Percentiles rank a stretch among this genome's conserved stretches.
These are phyloP conservation scores for Hypoxylon lienhwacheense DNA, from an alignment of 495 filamentous ascomycete species.

Conservation along the genomic window DNA sequence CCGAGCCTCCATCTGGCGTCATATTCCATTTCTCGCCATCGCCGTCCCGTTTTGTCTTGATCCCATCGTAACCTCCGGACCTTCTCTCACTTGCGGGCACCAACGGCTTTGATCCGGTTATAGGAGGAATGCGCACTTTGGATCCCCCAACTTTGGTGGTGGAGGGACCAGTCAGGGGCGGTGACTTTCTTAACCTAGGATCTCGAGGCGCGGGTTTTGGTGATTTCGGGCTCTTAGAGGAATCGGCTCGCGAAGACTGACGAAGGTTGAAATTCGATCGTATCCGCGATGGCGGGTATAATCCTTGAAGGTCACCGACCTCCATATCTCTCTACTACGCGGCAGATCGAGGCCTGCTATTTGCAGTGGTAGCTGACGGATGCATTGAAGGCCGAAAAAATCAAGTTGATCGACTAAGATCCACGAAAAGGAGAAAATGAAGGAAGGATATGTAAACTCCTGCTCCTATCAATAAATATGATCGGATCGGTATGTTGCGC, in stretches of 20 bases:
- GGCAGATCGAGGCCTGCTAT: slow-evolving; percentile 37
- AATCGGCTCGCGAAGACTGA: slow-evolving; percentile 20
- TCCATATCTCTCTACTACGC: slow-evolving; percentile 41
- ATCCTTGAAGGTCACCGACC: slow-evolving; percentile 24
- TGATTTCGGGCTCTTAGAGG: slow-evolving; percentile 22
- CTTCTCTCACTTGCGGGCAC: slow-evolving; percentile 49
- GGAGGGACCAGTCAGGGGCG: slow-evolving; percentile 13
- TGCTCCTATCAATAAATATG: too few relatives aligned
- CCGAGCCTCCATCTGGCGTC: slow-evolving; percentile 52
- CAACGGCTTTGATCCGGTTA: slow-evolving; percentile 41
- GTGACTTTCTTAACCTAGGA: slow-evolving; percentile 29
- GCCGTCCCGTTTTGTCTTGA: slow-evolving; percentile 38
- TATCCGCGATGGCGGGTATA: slow-evolving; percentile 27
- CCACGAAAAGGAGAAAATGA: slow-evolving; percentile 3
- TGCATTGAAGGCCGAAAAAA: slow-evolving; percentile 36
- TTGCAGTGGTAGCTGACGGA: slow-evolving; percentile 17
- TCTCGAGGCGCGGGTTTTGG: slow-evolving; percentile 19
- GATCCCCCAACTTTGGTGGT: slow-evolving; percentile 27
- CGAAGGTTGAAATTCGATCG: slow-evolving; percentile 33
- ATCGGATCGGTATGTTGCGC: slow-evolving; percentile 19
- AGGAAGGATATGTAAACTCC: neutral
- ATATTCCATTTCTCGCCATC: slow-evolving; percentile 51
- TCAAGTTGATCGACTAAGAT: slow-evolving; percentile 14
- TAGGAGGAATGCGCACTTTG: slow-evolving; percentile 37
- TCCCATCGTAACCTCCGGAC: slow-evolving; percentile 43